Evolutionary conservation across 495 filamentous ascomycete species (phyloP), one percentile per base, ranked within the genome.

Genomic region (Penicillium paxilli): DNA sequence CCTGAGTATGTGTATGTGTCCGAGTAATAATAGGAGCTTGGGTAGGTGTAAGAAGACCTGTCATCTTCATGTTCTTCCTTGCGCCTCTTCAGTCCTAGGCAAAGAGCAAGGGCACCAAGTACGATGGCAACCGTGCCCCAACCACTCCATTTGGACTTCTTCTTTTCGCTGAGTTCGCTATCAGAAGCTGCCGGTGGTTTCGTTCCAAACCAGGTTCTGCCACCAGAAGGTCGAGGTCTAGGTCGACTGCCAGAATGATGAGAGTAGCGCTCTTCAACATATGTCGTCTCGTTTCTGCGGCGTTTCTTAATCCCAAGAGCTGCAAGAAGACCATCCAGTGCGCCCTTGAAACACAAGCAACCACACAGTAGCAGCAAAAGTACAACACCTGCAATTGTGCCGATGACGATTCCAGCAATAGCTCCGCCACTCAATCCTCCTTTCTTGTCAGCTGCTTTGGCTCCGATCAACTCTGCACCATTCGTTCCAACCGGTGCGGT

Each of bases 361-460:
- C 85, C 81, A 70, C 88, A 91, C 47, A 96, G 59, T 4, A 93
- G 79, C 10, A 89, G 63, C 14, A 96, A 76, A 2, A 96, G 68
- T 44, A 86, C 66, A 20, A 91, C 77, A 61, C 87, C 92, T n/a
- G 81, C 83, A 58, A 96, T 81, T 5, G 86, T 83, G 57, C 92
- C 92, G 44, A 96, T 88, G 55, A 96, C 92, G 58, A 96, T 96
- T 38, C 92, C 92, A n/a, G 92, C 92, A 61, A 96, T 96, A 21
- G 91, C 92, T 52, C 92, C 92, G 45, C 82, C 84, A 63, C 87
- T 91, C 42, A 96, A 76, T 49, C 82, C 81, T 46, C 79, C 74
- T 52, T 77, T 66, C 10, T 23, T 49, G 33, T 62, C 63, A 17
- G 67, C 50, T 17, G 71, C 68, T n/a, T 73, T 65, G 1, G 63